Conservation (phyloP, 768 basidiomycete genomes). For the Chalciporus sphaerocephalus region DNA sequence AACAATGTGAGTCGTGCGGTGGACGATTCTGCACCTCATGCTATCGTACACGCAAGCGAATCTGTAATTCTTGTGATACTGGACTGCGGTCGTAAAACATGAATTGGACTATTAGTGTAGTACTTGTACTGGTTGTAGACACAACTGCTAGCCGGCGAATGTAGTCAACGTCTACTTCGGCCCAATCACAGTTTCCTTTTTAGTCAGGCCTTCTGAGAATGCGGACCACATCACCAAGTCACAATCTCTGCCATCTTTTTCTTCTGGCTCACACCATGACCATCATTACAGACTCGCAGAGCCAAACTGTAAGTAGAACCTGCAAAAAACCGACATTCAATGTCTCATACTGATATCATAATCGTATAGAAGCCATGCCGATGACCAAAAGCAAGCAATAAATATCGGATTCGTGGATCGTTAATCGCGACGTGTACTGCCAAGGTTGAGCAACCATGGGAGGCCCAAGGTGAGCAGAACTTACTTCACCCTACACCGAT, state of each 20-base stretch:
- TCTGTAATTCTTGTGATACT: conserved; percentile 2
- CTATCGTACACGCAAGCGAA: background rate
- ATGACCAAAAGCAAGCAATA: background rate
- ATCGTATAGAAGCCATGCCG: conserved; percentile 8
- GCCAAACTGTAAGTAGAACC: conserved; percentile 16
- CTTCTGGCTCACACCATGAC: conserved; percentile 3
- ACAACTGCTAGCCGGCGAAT: too few relatives aligned
- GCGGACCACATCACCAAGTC: background rate
- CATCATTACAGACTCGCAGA: conserved; percentile 12
- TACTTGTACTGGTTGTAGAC: background rate
- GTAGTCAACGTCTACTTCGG: too few relatives aligned
- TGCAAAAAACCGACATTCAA: conserved; percentile 2
- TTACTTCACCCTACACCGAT: conserved; percentile 28
- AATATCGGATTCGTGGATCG: background rate
- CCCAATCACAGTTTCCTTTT: background rate
- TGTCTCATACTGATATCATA: conserved; percentile 19
- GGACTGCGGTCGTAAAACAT: background rate
- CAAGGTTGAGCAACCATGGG: conserved; percentile 17
- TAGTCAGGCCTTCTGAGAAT: background rate
- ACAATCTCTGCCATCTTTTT: background rate
- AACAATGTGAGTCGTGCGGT: conserved; percentile 5
- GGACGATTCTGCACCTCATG: conserved; percentile 9
- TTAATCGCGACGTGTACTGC: background rate
- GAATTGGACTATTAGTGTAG: background rate
- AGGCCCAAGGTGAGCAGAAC: conserved; percentile 11